Evolutionary conservation across 2,329 filamentous ascomycete genomes (phyloP), one percentile per base, ranked within the genome.

Genomic region (Ophiocordyceps sinensis): DNA sequence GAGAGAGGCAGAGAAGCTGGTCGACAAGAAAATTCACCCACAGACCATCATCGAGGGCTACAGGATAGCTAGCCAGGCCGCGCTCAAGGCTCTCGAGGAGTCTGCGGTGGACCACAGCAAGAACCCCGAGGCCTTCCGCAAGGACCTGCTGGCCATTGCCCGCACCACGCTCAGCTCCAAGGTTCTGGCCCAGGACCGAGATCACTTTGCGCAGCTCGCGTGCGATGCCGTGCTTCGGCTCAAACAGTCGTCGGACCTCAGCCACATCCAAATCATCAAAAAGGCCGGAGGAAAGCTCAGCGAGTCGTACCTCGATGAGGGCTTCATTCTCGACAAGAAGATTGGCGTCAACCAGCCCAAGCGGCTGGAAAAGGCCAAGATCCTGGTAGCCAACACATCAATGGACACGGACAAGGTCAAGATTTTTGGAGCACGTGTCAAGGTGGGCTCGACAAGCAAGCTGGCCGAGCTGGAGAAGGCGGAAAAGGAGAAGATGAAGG

Each of bases 321-420:
- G 91, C 5, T 98, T 98, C 68, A 96, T 98, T 57, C 71, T 98
- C 41, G 91, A 98, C 70, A 98, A 98, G 76, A 94, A 89, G 69
- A 94, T 98, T 50, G 91, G 91, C 51, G 89, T 96, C 44, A 96
- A 96, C 70, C 91, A 98, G 65, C 91, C 91, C 41, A 96, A 96
- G 73, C 75, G 87, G 44, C 71, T 98, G 55, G 89, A 96, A 63
- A 96, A 98, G 62, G 91, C 89, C 50, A 98, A 96, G 71, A 98
- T 98, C 50, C 67, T 98, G 43, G 85, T 98, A 19, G 91, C 91
- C 48, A 98, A 98, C 68, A 98, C 91, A 10, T 84, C 88, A 12
- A 98, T 98, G 91, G 91, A 98, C 65, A 98, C 91, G 30, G 91
- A 98, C 68, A 98, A 98, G 73, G 85, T 98, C 69, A 98, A 98